Evolutionary conservation across 108 stramenopile genomes (phyloP).

Genomic region (Nitzschia sp.): DNA sequence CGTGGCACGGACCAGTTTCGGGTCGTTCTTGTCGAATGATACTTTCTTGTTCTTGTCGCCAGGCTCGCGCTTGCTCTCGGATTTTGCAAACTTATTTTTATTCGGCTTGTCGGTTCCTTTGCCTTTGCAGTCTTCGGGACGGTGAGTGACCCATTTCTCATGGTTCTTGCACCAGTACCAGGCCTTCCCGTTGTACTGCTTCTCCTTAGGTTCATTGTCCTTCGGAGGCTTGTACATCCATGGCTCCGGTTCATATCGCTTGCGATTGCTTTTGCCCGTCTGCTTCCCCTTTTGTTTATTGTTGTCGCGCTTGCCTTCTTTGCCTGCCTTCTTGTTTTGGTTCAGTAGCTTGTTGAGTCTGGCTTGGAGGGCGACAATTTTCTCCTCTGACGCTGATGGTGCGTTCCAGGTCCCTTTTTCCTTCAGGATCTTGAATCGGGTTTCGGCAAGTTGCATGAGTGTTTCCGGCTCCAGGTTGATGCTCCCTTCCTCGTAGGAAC

Average conservation of each 20-base stretch:
- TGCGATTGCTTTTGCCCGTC: neutral
- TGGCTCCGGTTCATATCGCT: neutral
- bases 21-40: too few relatives aligned
- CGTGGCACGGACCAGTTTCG: too few relatives aligned
- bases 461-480: neutral
- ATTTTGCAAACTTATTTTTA: too few relatives aligned
- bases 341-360: neutral
- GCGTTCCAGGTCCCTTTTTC: constrained; percentile 12
- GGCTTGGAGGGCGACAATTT: constrained; percentile 31
- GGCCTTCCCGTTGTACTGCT: too few relatives aligned
- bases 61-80: too few relatives aligned
- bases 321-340: neutral
- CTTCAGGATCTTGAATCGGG: constrained; percentile 22
- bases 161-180: too few relatives aligned
- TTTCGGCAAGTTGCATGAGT: constrained; percentile 28
- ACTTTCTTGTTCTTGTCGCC: too few relatives aligned
- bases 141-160: too few relatives aligned
- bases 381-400: constrained; percentile 16
- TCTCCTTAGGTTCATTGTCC: too few relatives aligned
- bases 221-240: neutral
- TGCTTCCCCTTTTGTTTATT: neutral
- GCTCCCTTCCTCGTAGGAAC: constrained; percentile 28
- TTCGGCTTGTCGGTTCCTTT: too few relatives aligned
- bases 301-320: neutral
- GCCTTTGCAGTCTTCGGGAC: too few relatives aligned